Percentiles rank a stretch among this genome's conserved stretches.
phyloP scores from a whole-genome alignment of 208 protist genomes.

The Spongospora subterranea region DNA sequence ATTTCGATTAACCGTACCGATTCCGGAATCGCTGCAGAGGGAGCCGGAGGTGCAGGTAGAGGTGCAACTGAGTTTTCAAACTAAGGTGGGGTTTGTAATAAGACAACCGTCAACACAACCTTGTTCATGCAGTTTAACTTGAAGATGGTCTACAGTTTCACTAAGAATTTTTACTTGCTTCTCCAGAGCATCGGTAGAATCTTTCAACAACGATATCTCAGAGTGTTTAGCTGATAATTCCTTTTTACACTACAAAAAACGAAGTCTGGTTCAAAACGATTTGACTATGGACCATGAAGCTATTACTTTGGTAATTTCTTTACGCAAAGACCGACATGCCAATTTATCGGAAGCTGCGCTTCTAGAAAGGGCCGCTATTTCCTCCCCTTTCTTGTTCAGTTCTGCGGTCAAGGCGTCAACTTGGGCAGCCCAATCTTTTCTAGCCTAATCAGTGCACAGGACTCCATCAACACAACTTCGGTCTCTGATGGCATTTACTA shows the following conservation, averaged over 20 bases:
- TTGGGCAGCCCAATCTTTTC: slow-evolving; percentile 11
- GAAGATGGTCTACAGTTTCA: neutral
- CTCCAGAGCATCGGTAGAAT: neutral
- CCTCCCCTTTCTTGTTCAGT: neutral
- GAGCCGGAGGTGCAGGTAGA: no score
- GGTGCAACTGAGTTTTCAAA: no score
- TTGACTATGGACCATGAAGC: neutral
- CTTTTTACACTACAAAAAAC: neutral
- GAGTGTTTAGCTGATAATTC: neutral
- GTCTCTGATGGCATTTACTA: neutral
- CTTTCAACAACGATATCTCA: neutral
- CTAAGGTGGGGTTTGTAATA: no score
- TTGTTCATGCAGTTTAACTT: neutral
- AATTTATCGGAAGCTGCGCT: neutral
- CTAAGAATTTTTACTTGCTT: neutral
- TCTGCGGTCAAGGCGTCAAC: neutral
- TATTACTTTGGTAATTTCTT: neutral
- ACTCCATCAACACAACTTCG: neutral
- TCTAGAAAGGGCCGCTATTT: neutral
- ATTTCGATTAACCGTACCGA: neutral
- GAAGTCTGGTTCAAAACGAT: neutral
- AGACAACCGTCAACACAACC: neutral
- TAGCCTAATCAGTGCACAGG: neutral
- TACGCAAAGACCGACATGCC: neutral
- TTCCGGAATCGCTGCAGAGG: no score